Percentiles rank a stretch among this genome's conserved stretches.
phyloP scores from a whole-genome alignment of 2,329 filamentous ascomycete genomes.

The Xylaria sp. region DNA sequence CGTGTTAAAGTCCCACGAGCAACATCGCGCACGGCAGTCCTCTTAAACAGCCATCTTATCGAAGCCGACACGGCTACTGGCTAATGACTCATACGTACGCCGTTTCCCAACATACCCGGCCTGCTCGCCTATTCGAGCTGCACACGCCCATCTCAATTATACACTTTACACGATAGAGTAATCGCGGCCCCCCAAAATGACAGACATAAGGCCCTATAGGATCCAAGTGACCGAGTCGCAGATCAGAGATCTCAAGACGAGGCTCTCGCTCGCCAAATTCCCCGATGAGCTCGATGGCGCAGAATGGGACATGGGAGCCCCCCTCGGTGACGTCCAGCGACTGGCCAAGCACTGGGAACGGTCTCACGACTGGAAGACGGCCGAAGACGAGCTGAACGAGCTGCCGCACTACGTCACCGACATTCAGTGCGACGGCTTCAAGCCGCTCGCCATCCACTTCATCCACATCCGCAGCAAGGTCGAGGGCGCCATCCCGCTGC shows the following conservation, averaged over 20 bases:
- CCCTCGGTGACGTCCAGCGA: slow-evolving; percentile 45
- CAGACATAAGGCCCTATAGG: slow-evolving; percentile 42
- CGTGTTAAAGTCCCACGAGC: not conserved
- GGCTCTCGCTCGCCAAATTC: slow-evolving; percentile 44
- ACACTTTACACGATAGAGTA: not conserved
- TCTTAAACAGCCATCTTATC: not conserved
- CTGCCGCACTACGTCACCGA: slow-evolving; percentile 44
- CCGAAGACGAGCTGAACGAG: slow-evolving; percentile 44
- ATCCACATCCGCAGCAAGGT: slow-evolving; percentile 43
- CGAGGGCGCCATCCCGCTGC: slow-evolving; percentile 39
- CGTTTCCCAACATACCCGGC: not conserved
- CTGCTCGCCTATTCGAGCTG: not conserved
- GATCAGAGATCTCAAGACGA: slow-evolving; percentile 43
- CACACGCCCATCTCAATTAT: not conserved
- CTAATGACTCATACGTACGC: not conserved
- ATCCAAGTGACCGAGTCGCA: slow-evolving; percentile 43
- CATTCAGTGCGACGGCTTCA: slow-evolving; percentile 47
- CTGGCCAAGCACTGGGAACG: slow-evolving; percentile 44
- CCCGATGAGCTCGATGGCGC: slow-evolving; percentile 48
- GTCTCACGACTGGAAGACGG: slow-evolving; percentile 44
- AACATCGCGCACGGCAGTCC: not conserved
- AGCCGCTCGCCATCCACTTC: slow-evolving; percentile 47
- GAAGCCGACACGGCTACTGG: slow-evolving; percentile 5
- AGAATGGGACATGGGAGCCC: slow-evolving; percentile 47
- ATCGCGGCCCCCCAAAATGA: slow-evolving; percentile 29